phyloP scores from a whole-genome alignment of 2,329 filamentous ascomycete species.

The Colletotrichum cuscutae region DNA sequence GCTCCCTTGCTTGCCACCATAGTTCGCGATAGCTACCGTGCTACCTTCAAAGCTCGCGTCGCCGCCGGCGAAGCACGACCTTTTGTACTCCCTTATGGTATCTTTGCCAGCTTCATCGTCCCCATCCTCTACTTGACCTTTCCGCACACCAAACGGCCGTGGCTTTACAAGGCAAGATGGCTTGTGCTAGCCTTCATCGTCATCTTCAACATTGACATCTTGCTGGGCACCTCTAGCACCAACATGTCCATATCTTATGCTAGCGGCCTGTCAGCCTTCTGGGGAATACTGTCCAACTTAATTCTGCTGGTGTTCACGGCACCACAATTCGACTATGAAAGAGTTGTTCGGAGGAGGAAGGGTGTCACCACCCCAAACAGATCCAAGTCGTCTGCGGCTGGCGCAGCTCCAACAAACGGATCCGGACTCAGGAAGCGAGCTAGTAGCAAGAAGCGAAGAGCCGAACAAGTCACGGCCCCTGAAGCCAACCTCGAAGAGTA shows the following conservation, averaged over 20 bases:
- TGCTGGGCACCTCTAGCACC: constrained; percentile 56
- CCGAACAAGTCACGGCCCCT: constrained; percentile 11
- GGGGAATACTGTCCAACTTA: constrained; percentile 60
- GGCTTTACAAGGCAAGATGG: constrained; percentile 63
- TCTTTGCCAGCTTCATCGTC: constrained; percentile 59
- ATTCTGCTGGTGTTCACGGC: constrained; percentile 63
- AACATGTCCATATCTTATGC: constrained; percentile 63
- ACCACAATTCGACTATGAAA: constrained; percentile 67
- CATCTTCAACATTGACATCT: constrained; percentile 55
- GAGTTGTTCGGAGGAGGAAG: constrained; percentile 53
- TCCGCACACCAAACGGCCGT: constrained; percentile 61
- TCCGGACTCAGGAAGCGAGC: constrained; percentile 11
- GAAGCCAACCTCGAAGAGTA: constrained; percentile 39
- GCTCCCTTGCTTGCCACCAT: constrained; percentile 33
- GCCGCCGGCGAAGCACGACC: constrained; percentile 54
- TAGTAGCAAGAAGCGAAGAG: constrained; percentile 21
- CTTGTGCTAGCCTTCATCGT: constrained; percentile 56
- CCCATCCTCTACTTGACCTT: constrained; percentile 66
- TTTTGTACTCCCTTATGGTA: constrained; percentile 62
- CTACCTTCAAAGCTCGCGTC: constrained; percentile 47
- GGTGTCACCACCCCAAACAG: constrained; percentile 7
- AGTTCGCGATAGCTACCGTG: constrained; percentile 46
- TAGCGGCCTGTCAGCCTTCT: constrained; percentile 60
- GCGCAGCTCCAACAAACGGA: neutral
- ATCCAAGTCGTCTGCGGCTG: constrained; percentile 6